A percentile compares a stretch with the other conserved stretches of the same genome.
Conservation (phyloP, 2,329 filamentous ascomycete genomes). For the Penicillium frequentans region DNA sequence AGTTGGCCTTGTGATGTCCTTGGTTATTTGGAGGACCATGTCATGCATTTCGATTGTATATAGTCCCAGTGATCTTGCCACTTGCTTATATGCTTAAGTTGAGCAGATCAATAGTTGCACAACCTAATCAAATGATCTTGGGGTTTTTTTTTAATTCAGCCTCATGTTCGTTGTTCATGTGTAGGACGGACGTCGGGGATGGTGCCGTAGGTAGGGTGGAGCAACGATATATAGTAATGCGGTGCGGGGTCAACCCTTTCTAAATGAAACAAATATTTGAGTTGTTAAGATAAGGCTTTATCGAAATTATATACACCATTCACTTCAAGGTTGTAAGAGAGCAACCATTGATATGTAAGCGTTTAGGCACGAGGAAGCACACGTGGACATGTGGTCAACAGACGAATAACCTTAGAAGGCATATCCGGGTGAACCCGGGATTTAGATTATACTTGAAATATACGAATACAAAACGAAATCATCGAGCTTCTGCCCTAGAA, state of each 20-base stretch:
- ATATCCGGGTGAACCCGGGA: neutral
- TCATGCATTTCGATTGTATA: slow-evolving; percentile 25
- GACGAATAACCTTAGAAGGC: too few relatives aligned
- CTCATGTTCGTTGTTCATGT: neutral
- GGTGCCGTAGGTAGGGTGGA: neutral
- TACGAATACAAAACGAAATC: neutral
- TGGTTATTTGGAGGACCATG: slow-evolving; percentile 10
- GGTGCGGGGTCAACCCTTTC: too few relatives aligned
- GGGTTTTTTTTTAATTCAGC: neutral
- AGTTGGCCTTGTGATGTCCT: slow-evolving; percentile 17
- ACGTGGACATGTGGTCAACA: too few relatives aligned
- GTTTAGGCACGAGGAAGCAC: too few relatives aligned
- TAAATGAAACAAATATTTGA: too few relatives aligned
- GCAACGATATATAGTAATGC: neutral
- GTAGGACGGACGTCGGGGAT: too few relatives aligned
- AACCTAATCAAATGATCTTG: slow-evolving; percentile 20
- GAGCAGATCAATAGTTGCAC: slow-evolving; percentile 8
- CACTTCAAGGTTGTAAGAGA: too few relatives aligned
- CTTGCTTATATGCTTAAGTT: slow-evolving; percentile 6
- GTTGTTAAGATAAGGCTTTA: too few relatives aligned
- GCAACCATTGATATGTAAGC: too few relatives aligned
- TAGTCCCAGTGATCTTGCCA: slow-evolving; percentile 17
- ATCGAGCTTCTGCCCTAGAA: neutral
- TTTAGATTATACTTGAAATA: neutral
- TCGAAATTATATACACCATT: too few relatives aligned